Evolutionary conservation across 2,329 filamentous ascomycete genomes (phyloP), one percentile per base, ranked within the genome.

Genomic region (Madurella fahalii): DNA sequence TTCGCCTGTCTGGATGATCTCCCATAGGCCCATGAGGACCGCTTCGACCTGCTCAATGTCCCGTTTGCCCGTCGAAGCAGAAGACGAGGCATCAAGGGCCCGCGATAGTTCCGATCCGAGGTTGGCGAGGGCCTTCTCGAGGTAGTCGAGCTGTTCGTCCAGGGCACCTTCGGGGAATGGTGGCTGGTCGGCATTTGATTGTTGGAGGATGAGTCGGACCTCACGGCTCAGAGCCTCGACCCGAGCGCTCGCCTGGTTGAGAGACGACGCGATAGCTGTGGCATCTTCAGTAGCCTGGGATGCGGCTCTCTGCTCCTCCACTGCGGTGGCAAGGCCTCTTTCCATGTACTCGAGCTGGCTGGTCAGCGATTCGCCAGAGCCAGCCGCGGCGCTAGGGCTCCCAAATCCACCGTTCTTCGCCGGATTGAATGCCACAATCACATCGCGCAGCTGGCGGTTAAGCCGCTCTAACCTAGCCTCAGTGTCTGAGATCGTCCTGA

Each of bases 321-420:
- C 75, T 11, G 92, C 79, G 9, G 78, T 77, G 31, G 77, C 73
- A 32, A 94, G 71, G 1, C 83, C 82, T 62, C 81, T 80, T 55
- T 88, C 84, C 2, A 95, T 75, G 63, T 90, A 92, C 40, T 86
- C 82, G 17, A 94, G 70, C 64, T 92, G 86, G 40, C 66, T 73
- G 30, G 69, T 69, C 18, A 86, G 68, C 53, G 77, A 71, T 16
- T 77, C 74, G 8, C 75, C 75, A 13, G 78, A 61, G 57, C 68
- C 68, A 12, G 65, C 67, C 15, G 68, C 61, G 0, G 78, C 34
- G 5, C 20, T 77, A 1, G 78, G 75, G 8, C 71, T 65, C 9
- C 68, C 64, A 58, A 78, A 82, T 42, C 72, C 70, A 34, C 64
- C 64, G 59, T 81, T 79, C 55, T 76, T 75, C 15, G 73, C 73